Evolutionary conservation across 768 basidiomycete species (phyloP), one percentile per base, ranked within the genome.

Genomic region (Brasilioporus rufonigricans): DNA sequence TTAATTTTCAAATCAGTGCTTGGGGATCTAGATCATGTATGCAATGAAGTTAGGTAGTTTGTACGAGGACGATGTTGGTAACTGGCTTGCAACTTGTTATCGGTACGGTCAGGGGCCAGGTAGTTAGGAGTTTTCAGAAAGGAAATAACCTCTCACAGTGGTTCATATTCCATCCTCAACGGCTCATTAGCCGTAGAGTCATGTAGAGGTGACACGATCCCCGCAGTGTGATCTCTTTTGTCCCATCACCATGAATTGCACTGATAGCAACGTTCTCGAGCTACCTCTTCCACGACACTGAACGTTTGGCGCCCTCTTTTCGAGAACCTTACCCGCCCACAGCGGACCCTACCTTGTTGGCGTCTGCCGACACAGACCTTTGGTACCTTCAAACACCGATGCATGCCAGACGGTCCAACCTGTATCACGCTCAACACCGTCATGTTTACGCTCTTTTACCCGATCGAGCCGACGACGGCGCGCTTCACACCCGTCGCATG

Each of bases 391-490:
- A 36, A 16, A 18, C 35, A 36, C 16, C 35, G 35, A 36, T 36
- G 5, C 5, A 36, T 36, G 35, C 35, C 35, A 18, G 35, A 18
- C 35, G 57, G 60, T 9, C 52, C 63, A 21, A 59, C 62, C 2
- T 70, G 69, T 9, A 61, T 74, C 29, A 56, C 61, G 3, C 61
- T 71, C 21, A 63, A 73, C 40, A 63, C 67, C 19, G 53, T 73
- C 44, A 50, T 66, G 50, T 72, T 73, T 44, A 65, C 67, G 3
- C 55, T 71, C 13, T 74, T 72, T 54, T 71, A 72, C 50, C 71
- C 72, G 43, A 50, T 65, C 19, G 61, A 68, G 21, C 33, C 47
- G 1, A 47, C 38, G 13, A 31, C 44, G 8, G 3, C 19, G 14
- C 50, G 29, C 33, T 23, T 38, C 0, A 18, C 47, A 29, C 56